Evolutionary conservation across 257 asterid genomes (phyloP).

Genomic region (Gentiana dahurica): DNA sequence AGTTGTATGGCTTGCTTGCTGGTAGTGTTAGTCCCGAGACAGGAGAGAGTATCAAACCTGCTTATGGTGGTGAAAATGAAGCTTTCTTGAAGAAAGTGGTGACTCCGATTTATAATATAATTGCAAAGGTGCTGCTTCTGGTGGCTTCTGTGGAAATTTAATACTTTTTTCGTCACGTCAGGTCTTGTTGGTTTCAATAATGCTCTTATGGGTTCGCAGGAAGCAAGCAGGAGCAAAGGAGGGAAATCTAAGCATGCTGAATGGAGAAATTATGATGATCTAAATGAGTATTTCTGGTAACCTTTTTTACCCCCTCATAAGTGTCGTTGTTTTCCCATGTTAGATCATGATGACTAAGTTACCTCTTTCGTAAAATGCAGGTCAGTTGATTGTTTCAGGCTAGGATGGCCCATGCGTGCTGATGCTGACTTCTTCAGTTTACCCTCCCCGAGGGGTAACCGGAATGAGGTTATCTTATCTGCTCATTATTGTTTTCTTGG

Average conservation of each 20-base stretch:
- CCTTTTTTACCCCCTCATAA: background rate
- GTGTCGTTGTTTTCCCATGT: constrained; percentile 1
- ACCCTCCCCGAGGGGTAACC: constrained; percentile 33
- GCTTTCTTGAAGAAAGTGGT: constrained; percentile 80
- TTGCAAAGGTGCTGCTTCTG: constrained; percentile 45
- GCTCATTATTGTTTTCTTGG: too few relatives aligned
- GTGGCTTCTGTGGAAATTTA: constrained; percentile 4
- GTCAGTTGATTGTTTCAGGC: constrained; percentile 78
- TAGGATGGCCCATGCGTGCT: constrained; percentile 99
- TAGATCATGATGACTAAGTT: constrained; percentile 12
- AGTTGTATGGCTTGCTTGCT: constrained; percentile 84
- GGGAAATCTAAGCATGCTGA: constrained; percentile 71
- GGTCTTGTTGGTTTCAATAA: constrained; percentile 1
- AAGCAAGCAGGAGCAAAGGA: constrained; percentile 52
- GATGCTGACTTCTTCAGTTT: constrained; percentile 87
- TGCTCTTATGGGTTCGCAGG: constrained; percentile 32
- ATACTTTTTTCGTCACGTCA: background rate
- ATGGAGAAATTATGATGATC: constrained; percentile 95
- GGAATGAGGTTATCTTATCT: constrained; percentile 30
- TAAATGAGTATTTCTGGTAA: constrained; percentile 94
- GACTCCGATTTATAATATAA: constrained; percentile 71
- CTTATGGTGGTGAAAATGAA: constrained; percentile 90
- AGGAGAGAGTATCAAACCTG: constrained; percentile 89
- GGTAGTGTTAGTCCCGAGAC: constrained; percentile 95
- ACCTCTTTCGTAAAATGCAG: constrained; percentile 33